A percentile compares a stretch with the other conserved stretches of the same genome.
phyloP scores from a whole-genome alignment of 2,329 filamentous ascomycete genomes.

The Talaromyces sp. region DNA sequence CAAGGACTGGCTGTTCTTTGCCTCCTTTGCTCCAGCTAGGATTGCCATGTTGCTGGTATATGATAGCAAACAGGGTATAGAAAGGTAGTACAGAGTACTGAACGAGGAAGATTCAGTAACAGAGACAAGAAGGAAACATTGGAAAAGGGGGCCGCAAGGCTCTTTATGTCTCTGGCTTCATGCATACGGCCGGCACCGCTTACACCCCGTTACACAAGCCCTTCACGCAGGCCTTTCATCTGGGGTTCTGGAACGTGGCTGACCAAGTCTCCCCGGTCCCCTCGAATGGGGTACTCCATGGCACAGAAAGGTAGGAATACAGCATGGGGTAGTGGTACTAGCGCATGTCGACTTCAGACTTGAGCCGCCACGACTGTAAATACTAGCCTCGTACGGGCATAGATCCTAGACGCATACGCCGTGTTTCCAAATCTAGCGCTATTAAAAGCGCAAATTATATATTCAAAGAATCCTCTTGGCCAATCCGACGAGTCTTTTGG shows the following conservation, averaged over 20 bases:
- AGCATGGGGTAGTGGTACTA: background rate
- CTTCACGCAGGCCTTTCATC: background rate
- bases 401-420: background rate
- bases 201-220: background rate
- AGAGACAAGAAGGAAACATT: background rate
- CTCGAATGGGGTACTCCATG: conserved; percentile 8
- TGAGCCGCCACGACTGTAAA: background rate
- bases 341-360: background rate
- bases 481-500: too few species aligned
- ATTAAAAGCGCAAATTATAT: too few species aligned
- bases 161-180: background rate
- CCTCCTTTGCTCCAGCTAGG: conserved; percentile 1
- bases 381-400: background rate
- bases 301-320: background rate
- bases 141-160: background rate
- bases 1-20: conserved; percentile 28
- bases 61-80: background rate
- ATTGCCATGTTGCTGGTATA: background rate
- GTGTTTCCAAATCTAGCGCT: background rate
- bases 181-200: background rate
- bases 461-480: too few species aligned
- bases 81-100: background rate
- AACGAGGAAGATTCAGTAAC: background rate
- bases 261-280: background rate
- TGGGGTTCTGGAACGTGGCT: background rate